A percentile compares a stretch with the other conserved stretches of the same genome.
phyloP scores from a whole-genome alignment of 768 basidiomycete species.

The Lenzites betulinus region DNA sequence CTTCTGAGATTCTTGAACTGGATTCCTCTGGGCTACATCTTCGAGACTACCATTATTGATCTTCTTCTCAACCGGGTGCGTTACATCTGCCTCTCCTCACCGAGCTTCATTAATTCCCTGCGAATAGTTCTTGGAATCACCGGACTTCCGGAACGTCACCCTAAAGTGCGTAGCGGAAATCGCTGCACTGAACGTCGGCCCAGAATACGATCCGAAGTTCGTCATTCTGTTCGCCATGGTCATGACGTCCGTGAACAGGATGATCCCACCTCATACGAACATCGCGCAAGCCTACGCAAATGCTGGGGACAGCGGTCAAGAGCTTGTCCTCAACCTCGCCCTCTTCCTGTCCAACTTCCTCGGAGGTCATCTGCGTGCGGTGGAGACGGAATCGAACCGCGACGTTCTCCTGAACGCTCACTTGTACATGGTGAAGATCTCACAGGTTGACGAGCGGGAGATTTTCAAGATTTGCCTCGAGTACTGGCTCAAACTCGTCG shows the following conservation, averaged over 20 bases:
- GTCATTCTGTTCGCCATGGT: conserved; percentile 97
- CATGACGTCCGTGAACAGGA: conserved; percentile 95
- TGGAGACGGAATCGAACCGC: conserved; percentile 88
- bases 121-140: conserved; percentile 89
- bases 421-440: conserved; percentile 97
- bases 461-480: conserved; percentile 99
- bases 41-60: conserved; percentile 97
- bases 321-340: conserved; percentile 94
- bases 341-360: conserved; percentile 98
- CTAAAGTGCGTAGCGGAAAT: conserved; percentile 97
- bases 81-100: conserved; percentile 15
- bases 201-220: conserved; percentile 98
- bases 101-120: conserved; percentile 9
- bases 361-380: conserved; percentile 87
- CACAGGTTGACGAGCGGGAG: conserved; percentile 97
- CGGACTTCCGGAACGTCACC: conserved; percentile 96
- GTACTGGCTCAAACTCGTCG: conserved; percentile 95
- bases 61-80: conserved; percentile 86
- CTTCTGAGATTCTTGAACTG: conserved; percentile 95
- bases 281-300: conserved; percentile 90
- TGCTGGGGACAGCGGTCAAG: conserved; percentile 90
- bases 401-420: conserved; percentile 96
- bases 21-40: conserved; percentile 99
- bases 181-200: conserved; percentile 89
- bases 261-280: conserved; percentile 95